Evolutionary conservation across 2,329 filamentous ascomycete genomes (phyloP), one percentile per base, ranked within the genome.

Genomic region (Diaporthe humulicola): DNA sequence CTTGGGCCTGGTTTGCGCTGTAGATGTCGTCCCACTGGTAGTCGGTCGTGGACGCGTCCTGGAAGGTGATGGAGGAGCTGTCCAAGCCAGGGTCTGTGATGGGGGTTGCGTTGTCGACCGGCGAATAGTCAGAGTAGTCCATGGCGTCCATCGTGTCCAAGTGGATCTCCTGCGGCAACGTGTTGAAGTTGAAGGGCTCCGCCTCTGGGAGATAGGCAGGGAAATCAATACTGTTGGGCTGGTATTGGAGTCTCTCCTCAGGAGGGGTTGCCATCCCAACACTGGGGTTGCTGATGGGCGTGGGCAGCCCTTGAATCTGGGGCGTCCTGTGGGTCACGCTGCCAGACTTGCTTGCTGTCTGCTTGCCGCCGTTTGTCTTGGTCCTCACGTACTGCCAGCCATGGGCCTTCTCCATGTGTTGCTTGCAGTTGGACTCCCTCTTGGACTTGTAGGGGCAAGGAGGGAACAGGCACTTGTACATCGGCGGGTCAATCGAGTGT

Each of bases 331-430:
- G 85, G 77, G 86, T 78, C 76, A 87, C 84, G 79, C 86, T 88
- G 75, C 83, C 85, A 36, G 86, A 86, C 73, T 87, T 85, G 78
- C 82, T 84, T 73, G 81, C 79, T 50, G 80, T 78, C 82, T 89
- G 91, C 85, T 93, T 94, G 82, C 73, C 75, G 19, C 70, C 70
- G 81, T 97, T 98, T 83, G 93, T 96, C 90, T 98, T 98, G 75
- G 95, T 96, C 77, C 96, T 94, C 73, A 96, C 90, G 79, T 98
- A 98, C n/a, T 89, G 88, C 93, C 95, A 98, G 74, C 93, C 93
- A 81, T 98, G 96, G 0, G 95, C 93, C 85, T 98, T 98, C 87
- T 98, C 96, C 96, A 98, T 98, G 85, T 98, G 96, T 84, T 98
- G 96, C 83, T 98, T 98, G 90, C 95, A 97, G 84, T 98, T 98